phyloP scores from a whole-genome alignment of 192 early-diverging fungal genomes.

The Pilobolus umbonatus region DNA sequence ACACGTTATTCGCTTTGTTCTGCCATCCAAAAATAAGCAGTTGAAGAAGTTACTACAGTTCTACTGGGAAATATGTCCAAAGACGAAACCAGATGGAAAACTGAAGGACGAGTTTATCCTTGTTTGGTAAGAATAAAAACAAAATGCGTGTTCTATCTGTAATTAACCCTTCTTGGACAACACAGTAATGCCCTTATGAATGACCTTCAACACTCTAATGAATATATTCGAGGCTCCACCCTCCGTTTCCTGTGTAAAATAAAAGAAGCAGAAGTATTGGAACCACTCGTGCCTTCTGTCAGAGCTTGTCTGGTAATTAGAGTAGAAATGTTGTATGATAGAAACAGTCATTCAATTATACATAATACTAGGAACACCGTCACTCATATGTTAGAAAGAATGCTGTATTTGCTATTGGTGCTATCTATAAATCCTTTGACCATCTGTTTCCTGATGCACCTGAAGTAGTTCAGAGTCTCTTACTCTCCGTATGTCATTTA shows the following conservation, averaged over 20 bases:
- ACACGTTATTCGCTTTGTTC: conserved; percentile 97
- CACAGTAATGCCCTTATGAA: conserved; percentile 86
- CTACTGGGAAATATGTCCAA: conserved; percentile 98
- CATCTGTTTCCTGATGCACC: conserved; percentile 94
- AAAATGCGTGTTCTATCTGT: neutral
- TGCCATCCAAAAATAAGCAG: conserved; percentile 93
- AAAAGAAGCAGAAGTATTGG: conserved; percentile 89
- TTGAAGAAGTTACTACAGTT: conserved; percentile 96
- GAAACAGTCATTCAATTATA: conserved; percentile 1
- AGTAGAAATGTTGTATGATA: conserved; percentile 1
- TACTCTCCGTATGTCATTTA: conserved; percentile 40
- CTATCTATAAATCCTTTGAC: conserved; percentile 86
- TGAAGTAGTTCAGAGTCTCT: conserved; percentile 74
- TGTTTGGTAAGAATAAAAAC: conserved; percentile 62
- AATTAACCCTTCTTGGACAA: too few species aligned
- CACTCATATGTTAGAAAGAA: conserved; percentile 99
- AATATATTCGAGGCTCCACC: conserved; percentile 92
- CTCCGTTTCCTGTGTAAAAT: conserved; percentile 95
- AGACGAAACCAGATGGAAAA: conserved; percentile 85
- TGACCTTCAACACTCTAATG: conserved; percentile 97
- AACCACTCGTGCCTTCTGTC: conserved; percentile 87
- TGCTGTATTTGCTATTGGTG: conserved; percentile 88
- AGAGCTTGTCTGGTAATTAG: conserved; percentile 73
- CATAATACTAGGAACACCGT: conserved; percentile 68
- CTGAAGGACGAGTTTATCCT: conserved; percentile 95